Evolutionary conservation across 495 filamentous ascomycete species (phyloP).

Genomic region (Aspergillus sclerotioniger): DNA sequence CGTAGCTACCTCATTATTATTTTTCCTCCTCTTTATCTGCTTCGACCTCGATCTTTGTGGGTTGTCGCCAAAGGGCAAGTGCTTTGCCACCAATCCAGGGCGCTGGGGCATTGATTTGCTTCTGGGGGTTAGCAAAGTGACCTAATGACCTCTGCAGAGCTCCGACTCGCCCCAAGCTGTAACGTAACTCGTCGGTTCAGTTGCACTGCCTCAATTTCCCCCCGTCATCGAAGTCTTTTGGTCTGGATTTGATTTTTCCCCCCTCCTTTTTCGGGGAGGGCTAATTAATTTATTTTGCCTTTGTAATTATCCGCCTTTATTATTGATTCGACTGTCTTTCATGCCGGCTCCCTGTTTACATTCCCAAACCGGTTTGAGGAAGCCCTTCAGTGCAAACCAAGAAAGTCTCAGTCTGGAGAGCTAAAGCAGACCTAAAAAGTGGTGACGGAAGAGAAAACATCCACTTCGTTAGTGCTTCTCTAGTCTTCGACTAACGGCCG

Average conservation of each 20-base stretch:
- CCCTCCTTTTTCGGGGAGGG: background rate
- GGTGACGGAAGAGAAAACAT: background rate
- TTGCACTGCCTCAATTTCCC: constrained; percentile 28
- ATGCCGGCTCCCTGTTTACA: background rate
- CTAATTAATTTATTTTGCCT: background rate
- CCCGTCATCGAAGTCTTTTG: constrained; percentile 5
- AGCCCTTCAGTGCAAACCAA: too few relatives aligned
- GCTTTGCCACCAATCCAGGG: constrained; percentile 9
- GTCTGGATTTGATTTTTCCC: background rate
- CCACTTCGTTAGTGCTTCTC: background rate
- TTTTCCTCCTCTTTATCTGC: background rate
- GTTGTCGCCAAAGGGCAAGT: background rate
- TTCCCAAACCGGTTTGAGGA: background rate
- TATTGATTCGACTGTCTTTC: background rate
- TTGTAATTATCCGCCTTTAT: background rate
- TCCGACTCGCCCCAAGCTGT: constrained; percentile 8
- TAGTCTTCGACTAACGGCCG: background rate
- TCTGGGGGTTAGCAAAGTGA: constrained; percentile 5
- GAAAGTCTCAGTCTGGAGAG: too few relatives aligned
- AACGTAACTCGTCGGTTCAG: constrained; percentile 20
- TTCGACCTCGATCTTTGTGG: too few relatives aligned
- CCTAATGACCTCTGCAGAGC: constrained; percentile 12
- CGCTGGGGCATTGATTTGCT: constrained; percentile 11
- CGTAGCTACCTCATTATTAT: background rate
- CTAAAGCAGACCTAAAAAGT: too few relatives aligned